Evolutionary conservation across 1,284 basidiomycete species (phyloP).

Genomic region (Sphaerobolus stellatus): DNA sequence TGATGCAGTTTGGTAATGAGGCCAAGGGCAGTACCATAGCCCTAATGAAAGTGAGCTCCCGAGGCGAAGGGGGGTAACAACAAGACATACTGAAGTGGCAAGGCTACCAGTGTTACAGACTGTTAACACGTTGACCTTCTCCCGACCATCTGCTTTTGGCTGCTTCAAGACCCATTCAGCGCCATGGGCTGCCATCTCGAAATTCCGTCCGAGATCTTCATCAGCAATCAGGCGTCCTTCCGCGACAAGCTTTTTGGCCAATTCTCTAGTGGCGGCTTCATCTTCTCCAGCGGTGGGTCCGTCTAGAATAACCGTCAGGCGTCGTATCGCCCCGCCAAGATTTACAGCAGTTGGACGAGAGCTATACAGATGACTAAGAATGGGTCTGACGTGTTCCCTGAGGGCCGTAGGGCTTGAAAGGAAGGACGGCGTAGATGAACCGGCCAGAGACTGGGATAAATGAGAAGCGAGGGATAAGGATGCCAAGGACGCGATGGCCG

Average conservation of each 20-base stretch:
- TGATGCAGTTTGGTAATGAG: constrained; percentile 87
- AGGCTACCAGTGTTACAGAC: constrained; percentile 96
- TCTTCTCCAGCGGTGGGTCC: constrained; percentile 42
- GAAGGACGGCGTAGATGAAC: constrained; percentile 46
- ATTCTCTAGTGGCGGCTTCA: constrained; percentile 31
- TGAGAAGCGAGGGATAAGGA: constrained; percentile 74
- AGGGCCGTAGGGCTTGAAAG: constrained; percentile 51
- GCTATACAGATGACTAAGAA: constrained; percentile 73
- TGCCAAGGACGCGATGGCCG: constrained; percentile 90
- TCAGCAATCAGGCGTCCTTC: constrained; percentile 69
- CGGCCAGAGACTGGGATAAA: constrained; percentile 47
- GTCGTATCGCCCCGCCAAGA: constrained; percentile 77
- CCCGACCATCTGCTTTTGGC: constrained; percentile 48
- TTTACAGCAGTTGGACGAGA: constrained; percentile 95
- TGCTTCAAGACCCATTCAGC: constrained; percentile 78
- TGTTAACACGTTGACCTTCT: constrained; percentile 75
- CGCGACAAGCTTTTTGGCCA: constrained; percentile 60
- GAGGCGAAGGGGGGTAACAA: not conserved
- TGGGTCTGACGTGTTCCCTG: constrained; percentile 50
- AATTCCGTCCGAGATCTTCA: constrained; percentile 84
- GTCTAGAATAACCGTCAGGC: constrained; percentile 55
- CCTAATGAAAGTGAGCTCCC: constrained; percentile 45
- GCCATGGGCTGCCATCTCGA: constrained; percentile 76
- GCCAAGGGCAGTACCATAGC: constrained; percentile 92
- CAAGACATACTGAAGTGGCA: constrained; percentile 75